A percentile compares a stretch with the other conserved stretches of the same genome.
These are phyloP conservation scores for Sorghum bicolor DNA, from an alignment of 176 grass and related monocot species.

Conservation along the genomic window DNA sequence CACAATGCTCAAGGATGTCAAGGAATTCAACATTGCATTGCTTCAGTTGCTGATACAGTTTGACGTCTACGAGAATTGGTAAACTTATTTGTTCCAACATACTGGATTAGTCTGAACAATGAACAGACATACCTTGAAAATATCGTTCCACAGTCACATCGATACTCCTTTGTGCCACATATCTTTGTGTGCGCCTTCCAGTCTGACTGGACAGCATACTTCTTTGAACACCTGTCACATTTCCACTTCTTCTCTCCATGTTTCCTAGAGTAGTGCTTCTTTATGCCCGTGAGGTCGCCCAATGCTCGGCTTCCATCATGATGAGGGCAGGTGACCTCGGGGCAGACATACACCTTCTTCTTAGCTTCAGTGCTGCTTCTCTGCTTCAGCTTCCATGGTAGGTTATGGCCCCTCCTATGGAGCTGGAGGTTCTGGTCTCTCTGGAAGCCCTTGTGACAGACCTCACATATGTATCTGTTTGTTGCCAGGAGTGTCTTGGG, in stretches of 20 bases:
- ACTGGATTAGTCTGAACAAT: not conserved
- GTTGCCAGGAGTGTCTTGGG: conserved; percentile 56
- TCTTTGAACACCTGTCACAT: conserved; percentile 65
- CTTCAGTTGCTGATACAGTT: not conserved
- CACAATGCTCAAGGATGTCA: not conserved
- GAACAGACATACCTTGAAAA: conserved; percentile 54
- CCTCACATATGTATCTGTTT: conserved; percentile 61
- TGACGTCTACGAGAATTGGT: not conserved
- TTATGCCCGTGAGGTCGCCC: conserved; percentile 64
- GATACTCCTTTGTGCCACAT: conserved; percentile 63
- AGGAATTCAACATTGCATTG: not conserved
- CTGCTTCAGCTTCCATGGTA: conserved; percentile 71
- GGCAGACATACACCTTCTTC: conserved; percentile 61
- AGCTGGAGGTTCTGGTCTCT: conserved; percentile 74
- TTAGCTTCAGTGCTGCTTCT: conserved; percentile 52
- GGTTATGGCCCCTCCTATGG: conserved; percentile 63
- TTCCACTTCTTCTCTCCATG: conserved; percentile 82
- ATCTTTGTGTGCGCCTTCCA: conserved; percentile 72
- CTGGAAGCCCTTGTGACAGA: conserved; percentile 64
- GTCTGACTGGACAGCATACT: conserved; percentile 70
- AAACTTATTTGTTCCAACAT: not conserved
- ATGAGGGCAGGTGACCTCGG: conserved; percentile 53
- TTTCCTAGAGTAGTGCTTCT: conserved; percentile 62
- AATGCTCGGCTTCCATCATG: conserved; percentile 51
- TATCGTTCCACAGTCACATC: conserved; percentile 62